phyloP scores from a whole-genome alignment of 495 filamentous ascomycete genomes.

The Recurvomyces mirabilis region DNA sequence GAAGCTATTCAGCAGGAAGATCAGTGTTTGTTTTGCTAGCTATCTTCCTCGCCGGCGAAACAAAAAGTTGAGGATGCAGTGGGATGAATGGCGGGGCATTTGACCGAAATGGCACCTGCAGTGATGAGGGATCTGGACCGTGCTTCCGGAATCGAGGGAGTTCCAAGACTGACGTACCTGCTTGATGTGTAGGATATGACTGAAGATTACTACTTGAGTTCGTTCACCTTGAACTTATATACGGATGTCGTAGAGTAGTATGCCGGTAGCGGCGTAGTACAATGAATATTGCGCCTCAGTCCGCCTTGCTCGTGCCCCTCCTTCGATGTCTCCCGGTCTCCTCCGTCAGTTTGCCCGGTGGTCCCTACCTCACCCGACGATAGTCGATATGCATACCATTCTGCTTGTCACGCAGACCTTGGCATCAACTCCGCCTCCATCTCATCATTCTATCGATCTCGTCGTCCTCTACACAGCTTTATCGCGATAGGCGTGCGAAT shows the following conservation, averaged over 20 bases:
- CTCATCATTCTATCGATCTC: too few species aligned
- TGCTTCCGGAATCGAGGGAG: too few species aligned
- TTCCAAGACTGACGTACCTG: too few species aligned
- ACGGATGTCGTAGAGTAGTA: neutral
- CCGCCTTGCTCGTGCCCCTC: neutral
- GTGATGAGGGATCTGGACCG: neutral
- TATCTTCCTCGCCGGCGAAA: too few species aligned
- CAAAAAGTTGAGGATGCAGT: too few species aligned
- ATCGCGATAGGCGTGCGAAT: too few species aligned
- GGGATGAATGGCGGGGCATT: neutral
- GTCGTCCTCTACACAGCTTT: too few species aligned
- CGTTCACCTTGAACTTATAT: neutral
- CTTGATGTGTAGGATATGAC: neutral
- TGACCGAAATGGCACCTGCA: neutral
- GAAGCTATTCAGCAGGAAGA: neutral
- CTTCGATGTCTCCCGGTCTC: neutral
- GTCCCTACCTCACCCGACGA: neutral
- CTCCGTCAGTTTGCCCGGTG: neutral
- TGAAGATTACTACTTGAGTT: neutral
- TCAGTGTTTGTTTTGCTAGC: neutral
- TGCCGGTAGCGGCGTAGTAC: neutral
- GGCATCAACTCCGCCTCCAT: neutral
- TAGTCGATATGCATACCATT: slow-evolving; percentile 10
- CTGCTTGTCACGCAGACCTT: neutral
- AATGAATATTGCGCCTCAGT: neutral